These are phyloP conservation scores for Colletotrichum sansevieriae DNA, from an alignment of 2,329 filamentous ascomycete species.

Conservation along the genomic window DNA sequence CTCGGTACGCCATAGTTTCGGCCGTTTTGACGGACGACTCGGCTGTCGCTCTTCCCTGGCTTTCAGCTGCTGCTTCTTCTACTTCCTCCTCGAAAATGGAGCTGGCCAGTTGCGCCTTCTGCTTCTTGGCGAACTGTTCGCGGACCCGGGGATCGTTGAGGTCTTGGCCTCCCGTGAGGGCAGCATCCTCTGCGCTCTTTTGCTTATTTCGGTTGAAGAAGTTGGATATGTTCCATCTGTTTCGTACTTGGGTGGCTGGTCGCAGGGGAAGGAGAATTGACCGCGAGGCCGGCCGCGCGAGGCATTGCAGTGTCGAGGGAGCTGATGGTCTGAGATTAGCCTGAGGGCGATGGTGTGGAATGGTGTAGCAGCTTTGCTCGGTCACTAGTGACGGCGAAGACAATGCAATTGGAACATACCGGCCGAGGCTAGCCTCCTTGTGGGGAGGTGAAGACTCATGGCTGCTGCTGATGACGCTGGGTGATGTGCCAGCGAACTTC, in stretches of 20 bases:
- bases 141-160: slow-evolving; percentile 59
- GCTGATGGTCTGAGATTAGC: slow-evolving; percentile 28
- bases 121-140: slow-evolving; percentile 53
- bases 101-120: slow-evolving; percentile 59
- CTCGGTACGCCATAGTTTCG: slow-evolving; percentile 70
- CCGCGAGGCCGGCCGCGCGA: slow-evolving; percentile 22
- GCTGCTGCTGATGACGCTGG: slow-evolving; percentile 12
- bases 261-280: slow-evolving; percentile 44
- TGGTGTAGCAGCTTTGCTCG: background rate
- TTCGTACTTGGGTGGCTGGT: slow-evolving; percentile 52
- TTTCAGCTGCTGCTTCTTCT: slow-evolving; percentile 54
- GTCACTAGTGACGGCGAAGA: background rate
- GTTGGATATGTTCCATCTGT: slow-evolving; percentile 57
- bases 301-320: slow-evolving; percentile 27
- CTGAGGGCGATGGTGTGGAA: slow-evolving; percentile 35
- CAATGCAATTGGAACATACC: slow-evolving; percentile 31
- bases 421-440: slow-evolving; percentile 42
- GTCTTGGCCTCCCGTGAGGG: slow-evolving; percentile 50
- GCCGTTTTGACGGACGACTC: slow-evolving; percentile 54
- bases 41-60: slow-evolving; percentile 43
- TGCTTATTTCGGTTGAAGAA: slow-evolving; percentile 49
- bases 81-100: slow-evolving; percentile 75
- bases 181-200: slow-evolving; percentile 10
- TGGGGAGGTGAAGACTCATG: slow-evolving; percentile 44
- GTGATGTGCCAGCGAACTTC: slow-evolving; percentile 20